phyloP scores from a whole-genome alignment of 805 yeast species.

The Sungouiozyma ichnusensis region DNA sequence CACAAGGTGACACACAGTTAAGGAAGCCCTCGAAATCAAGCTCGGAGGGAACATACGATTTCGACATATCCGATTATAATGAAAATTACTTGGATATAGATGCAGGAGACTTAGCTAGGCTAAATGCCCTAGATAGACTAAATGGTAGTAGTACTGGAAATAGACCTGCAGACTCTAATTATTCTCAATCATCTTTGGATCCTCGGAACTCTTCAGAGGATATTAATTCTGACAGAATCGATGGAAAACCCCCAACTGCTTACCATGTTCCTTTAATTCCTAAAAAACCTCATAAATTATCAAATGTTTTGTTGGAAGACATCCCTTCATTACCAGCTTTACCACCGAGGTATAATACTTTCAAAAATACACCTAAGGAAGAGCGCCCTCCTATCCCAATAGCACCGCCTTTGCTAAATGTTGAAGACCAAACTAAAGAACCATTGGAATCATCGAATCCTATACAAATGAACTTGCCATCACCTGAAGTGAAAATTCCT shows the following conservation, averaged over 20 bases:
- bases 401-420: background rate
- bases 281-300: background rate
- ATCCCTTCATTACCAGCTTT: background rate
- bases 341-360: background rate
- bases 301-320: background rate
- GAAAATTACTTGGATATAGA: conserved; percentile 9
- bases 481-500: background rate
- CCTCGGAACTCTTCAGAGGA: background rate
- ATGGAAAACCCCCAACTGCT: background rate
- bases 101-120: conserved; percentile 12
- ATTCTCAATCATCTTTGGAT: background rate
- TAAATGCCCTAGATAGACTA: conserved; percentile 9
- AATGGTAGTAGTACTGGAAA: conserved; percentile 4
- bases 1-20: background rate
- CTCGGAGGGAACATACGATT: background rate
- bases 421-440: background rate
- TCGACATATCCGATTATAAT: conserved; percentile 5
- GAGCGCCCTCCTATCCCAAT: background rate
- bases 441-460: background rate
- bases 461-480: background rate
- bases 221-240: background rate
- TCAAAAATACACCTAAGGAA: background rate
- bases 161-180: background rate
- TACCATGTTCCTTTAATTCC: background rate
- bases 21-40: background rate